Conservation (phyloP, 2,329 filamentous ascomycete genomes). For the Diplodia sapinea region DNA sequence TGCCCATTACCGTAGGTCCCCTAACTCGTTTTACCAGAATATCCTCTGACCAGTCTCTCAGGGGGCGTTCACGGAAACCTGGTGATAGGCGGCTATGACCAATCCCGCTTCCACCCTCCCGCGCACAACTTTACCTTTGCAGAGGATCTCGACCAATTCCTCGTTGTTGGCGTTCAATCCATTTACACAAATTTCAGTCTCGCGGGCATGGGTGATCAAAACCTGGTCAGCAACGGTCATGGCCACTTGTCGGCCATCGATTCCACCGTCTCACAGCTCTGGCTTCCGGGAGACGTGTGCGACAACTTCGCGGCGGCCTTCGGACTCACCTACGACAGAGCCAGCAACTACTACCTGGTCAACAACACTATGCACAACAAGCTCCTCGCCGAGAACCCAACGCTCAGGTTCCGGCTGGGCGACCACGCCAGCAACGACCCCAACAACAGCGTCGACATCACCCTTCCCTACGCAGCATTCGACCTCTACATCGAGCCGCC, state of each 20-base stretch:
- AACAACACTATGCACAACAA: conserved; percentile 45
- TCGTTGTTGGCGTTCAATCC: background rate
- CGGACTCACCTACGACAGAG: conserved; percentile 46
- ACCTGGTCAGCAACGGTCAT: background rate
- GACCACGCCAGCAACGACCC: conserved; percentile 31
- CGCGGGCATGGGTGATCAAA: accelerated
- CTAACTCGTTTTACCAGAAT: accelerated
- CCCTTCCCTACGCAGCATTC: conserved; percentile 4
- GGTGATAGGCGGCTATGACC: conserved; percentile 52
- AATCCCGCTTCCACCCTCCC: conserved; percentile 44
- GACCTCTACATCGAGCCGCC: background rate
- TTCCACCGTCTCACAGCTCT: conserved; percentile 28
- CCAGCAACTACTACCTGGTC: conserved; percentile 47
- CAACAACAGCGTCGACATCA: background rate
- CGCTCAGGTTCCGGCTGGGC: conserved; percentile 45
- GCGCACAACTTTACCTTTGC: conserved; percentile 35
- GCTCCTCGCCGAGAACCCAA: conserved; percentile 43
- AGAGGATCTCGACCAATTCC: background rate
- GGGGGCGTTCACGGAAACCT: conserved; percentile 42
- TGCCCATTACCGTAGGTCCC: conserved; percentile 40
- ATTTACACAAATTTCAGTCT: background rate
- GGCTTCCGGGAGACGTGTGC: conserved; percentile 44
- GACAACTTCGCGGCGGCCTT: conserved; percentile 49
- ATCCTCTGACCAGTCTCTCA: background rate
- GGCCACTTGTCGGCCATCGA: background rate